Percentiles rank a stretch among this genome's conserved stretches.
Conservation (phyloP, 768 basidiomycete genomes). For the Tulasnella sp. region DNA sequence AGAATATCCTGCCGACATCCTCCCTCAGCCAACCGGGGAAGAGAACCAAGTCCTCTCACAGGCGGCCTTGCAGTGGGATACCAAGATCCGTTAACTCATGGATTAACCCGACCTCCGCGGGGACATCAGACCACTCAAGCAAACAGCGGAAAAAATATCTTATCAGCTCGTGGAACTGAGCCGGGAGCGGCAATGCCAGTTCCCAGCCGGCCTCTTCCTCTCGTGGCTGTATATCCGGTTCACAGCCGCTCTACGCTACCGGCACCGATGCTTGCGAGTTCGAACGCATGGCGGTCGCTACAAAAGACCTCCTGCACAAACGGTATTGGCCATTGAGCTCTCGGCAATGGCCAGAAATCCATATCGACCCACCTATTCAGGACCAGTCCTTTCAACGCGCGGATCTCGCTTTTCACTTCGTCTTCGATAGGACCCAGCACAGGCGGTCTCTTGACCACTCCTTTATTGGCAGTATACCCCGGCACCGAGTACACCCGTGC, state of each 20-base stretch:
- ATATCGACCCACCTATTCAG: constrained; percentile 27
- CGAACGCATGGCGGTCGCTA: neutral
- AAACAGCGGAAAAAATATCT: constrained; percentile 9
- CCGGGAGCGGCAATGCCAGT: neutral
- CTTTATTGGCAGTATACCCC: neutral
- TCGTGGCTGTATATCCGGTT: neutral
- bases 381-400: constrained; percentile 30
- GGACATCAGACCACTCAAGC: neutral
- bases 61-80: neutral
- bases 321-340: neutral
- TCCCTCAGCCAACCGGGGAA: neutral
- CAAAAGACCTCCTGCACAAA: constrained; percentile 6
- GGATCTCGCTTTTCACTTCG: constrained; percentile 30
- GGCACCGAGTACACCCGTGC: constrained; percentile 24
- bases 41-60: neutral
- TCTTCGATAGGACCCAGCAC: constrained; percentile 29
- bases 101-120: neutral
- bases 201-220: neutral
- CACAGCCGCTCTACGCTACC: neutral
- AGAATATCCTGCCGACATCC: neutral
- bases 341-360: neutral
- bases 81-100: neutral
- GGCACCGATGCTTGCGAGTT: neutral
- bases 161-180: neutral
- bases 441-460: neutral